phyloP scores from a whole-genome alignment of 2,329 filamentous ascomycete species.

The Neonectria ditissima region DNA sequence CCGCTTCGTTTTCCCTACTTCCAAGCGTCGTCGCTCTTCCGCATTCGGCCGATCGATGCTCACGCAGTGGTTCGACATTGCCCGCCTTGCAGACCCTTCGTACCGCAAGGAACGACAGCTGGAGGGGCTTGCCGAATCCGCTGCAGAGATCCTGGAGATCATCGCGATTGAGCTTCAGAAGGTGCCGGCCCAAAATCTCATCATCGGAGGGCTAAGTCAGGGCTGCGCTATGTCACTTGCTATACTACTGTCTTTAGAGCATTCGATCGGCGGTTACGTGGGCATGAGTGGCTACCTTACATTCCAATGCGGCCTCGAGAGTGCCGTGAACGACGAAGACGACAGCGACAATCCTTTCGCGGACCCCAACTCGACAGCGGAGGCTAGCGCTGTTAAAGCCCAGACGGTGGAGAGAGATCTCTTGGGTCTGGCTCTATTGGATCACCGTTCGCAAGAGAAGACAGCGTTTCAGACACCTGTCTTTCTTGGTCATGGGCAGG shows the following conservation, averaged over 20 bases:
- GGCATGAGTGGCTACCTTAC: slow-evolving; percentile 62
- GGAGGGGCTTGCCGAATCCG: slow-evolving; percentile 58
- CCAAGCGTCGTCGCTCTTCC: slow-evolving; percentile 56
- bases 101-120: slow-evolving; percentile 57
- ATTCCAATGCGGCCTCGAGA: slow-evolving; percentile 52
- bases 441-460: slow-evolving; percentile 10
- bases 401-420: slow-evolving; percentile 50
- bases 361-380: slow-evolving; percentile 25
- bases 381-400: slow-evolving; percentile 38
- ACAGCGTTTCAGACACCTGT: slow-evolving; percentile 49
- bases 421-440: slow-evolving; percentile 38
- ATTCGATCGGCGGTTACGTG: slow-evolving; percentile 55
- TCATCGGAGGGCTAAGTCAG: slow-evolving; percentile 66
- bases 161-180: slow-evolving; percentile 49
- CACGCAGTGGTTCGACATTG: slow-evolving; percentile 65
- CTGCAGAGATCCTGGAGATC: slow-evolving; percentile 49
- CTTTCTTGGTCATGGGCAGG: slow-evolving; percentile 58
- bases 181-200: slow-evolving; percentile 52
- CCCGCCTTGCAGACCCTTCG: slow-evolving; percentile 53
- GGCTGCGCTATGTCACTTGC: slow-evolving; percentile 62
- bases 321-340: too few species aligned
- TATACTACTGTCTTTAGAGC: slow-evolving; percentile 54
- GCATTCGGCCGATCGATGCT: slow-evolving; percentile 57
- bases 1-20: slow-evolving; percentile 65
- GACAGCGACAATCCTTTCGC: slow-evolving; percentile 44